Conservation (phyloP, 192 early-diverging fungal species). For the Entomortierella parvispora region DNA sequence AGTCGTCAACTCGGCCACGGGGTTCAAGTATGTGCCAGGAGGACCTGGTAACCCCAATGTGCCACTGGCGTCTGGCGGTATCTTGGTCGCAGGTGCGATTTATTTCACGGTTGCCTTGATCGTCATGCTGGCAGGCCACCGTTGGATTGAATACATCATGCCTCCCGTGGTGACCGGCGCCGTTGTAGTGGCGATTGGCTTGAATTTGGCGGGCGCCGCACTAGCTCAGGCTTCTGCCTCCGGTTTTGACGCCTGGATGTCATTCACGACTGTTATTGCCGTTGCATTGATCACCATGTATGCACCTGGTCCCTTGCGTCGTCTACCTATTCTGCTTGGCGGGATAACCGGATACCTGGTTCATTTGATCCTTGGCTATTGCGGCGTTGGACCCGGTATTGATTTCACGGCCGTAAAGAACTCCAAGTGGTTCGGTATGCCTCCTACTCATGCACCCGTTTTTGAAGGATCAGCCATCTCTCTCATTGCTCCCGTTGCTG, state of each 20-base stretch:
- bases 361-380: conserved; percentile 44
- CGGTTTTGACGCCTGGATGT: conserved; percentile 63
- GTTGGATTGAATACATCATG: conserved; percentile 61
- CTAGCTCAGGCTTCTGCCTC: conserved; percentile 47
- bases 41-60: conserved; percentile 55
- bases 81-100: conserved; percentile 61
- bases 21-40: conserved; percentile 49
- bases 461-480: conserved; percentile 61
- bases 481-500: conserved; percentile 61
- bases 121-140: conserved; percentile 54
- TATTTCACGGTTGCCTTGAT: conserved; percentile 54
- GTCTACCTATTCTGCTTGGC: conserved; percentile 65
- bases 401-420: conserved; percentile 51
- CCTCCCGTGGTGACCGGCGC: conserved; percentile 68
- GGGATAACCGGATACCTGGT: conserved; percentile 53
- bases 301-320: conserved; percentile 54
- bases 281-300: conserved; percentile 57
- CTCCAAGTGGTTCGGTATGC: conserved; percentile 61
- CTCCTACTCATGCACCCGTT: conserved; percentile 52
- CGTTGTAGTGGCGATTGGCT: conserved; percentile 64
- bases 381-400: conserved; percentile 42
- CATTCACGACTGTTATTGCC: conserved; percentile 57
- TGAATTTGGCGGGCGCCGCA: conserved; percentile 59
- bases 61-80: conserved; percentile 60
- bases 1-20: conserved; percentile 59